phyloP scores from a whole-genome alignment of 495 filamentous ascomycete species.

The Eremomyces bilateralis region DNA sequence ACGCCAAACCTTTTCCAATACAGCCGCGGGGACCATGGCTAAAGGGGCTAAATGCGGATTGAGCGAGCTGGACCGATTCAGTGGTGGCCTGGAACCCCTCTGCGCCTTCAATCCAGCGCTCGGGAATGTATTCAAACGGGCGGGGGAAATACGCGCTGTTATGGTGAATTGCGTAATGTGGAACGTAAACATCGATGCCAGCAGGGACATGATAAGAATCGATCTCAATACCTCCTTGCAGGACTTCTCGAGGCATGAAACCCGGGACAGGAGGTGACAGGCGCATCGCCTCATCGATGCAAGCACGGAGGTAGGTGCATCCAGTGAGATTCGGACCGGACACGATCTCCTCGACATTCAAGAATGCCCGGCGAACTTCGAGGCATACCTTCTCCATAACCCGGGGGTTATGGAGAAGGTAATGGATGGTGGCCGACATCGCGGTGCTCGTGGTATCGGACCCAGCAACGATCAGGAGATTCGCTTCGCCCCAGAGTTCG shows the following conservation, averaged over 20 bases:
- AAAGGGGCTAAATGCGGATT: slow-evolving; percentile 13
- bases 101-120: slow-evolving; percentile 11
- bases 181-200: slow-evolving; percentile 19
- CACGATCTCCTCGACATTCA: slow-evolving; percentile 27
- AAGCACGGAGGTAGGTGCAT: slow-evolving; percentile 35
- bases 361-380: slow-evolving; percentile 33
- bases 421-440: slow-evolving; percentile 37
- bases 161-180: slow-evolving; percentile 13
- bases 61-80: slow-evolving; percentile 3
- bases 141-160: slow-evolving; percentile 11
- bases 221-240: slow-evolving; percentile 34
- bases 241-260: slow-evolving; percentile 36
- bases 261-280: slow-evolving; percentile 42
- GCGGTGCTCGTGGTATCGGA: slow-evolving; percentile 18
- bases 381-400: slow-evolving; percentile 23
- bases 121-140: slow-evolving; percentile 11
- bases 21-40: slow-evolving; percentile 13
- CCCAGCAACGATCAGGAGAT: slow-evolving; percentile 19
- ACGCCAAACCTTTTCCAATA: slow-evolving; percentile 13
- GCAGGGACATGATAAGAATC: slow-evolving; percentile 27
- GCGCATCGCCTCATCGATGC: slow-evolving; percentile 44
- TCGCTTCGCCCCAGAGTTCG: slow-evolving; percentile 19
- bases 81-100: neutral
- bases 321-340: slow-evolving; percentile 26
- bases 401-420: slow-evolving; percentile 30